Evolutionary conservation across 116 monocot genomes (phyloP), one percentile per base, ranked within the genome.

Genomic region (Phalaenopsis hybrid): DNA sequence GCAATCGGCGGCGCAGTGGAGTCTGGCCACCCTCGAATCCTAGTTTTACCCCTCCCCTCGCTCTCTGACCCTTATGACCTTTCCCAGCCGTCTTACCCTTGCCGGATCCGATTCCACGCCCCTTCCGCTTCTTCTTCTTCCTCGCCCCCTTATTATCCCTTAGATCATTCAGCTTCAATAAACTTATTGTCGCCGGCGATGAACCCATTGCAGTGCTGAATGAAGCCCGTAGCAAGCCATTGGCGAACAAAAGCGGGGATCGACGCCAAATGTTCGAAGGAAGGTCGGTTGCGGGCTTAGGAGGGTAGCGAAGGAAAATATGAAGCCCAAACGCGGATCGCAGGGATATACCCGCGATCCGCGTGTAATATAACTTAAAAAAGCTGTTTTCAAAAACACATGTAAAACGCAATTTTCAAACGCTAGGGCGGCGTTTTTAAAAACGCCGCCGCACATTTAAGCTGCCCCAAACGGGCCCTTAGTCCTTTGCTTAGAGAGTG

Each of bases 1-100:
- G 98, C 8, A 98, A 80, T 16, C 90, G 70, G 31, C 95, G 84
- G 41, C 98, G 87, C 5, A 98, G 87, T 5, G 98, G 95, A 37
- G 98, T 98, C 87, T 98, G 98, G 21, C 98, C 98, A 4, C 99
- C 99, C 79, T 99, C 99, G 75, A 99, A 99, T 8, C 99, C 99
- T 57, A 93, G 93, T 84, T 92, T 95, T 80, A 86, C 84, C 49
- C 89, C 93, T 6, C 95, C 94, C 61, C 99, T 84, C 25, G 95
- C 99, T 82, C 91, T 95, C 88, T 98, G 97, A 9, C 97, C 97
- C 80, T 97, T 97, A 80, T 97, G 97, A 5, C 97, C 97, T 55
- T 91, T 85, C 34, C 97, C 97, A 0, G 91, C 97, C 6, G 94
- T 97, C 86, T 97, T 97, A 55, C 97, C 97, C 79, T 86, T 91